Conservation (phyloP, 805 yeast genomes). For the Spencermartinsiella europaea region DNA sequence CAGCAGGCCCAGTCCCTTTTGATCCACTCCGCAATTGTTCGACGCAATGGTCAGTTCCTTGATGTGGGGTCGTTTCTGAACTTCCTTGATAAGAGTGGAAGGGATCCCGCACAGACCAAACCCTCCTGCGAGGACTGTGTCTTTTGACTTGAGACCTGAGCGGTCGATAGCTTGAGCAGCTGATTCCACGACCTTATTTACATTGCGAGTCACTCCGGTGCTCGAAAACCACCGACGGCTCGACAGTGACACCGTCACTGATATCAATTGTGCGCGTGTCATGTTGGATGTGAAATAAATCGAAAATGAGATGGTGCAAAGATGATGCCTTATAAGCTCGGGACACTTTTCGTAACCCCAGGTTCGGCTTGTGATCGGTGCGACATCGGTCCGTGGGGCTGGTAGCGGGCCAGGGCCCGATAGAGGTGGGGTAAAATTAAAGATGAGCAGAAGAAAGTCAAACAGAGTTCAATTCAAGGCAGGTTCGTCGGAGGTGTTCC, state of each 20-base stretch:
- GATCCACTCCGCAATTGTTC: slow-evolving; percentile 46
- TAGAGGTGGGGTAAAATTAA: too few species aligned
- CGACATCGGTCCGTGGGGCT: too few species aligned
- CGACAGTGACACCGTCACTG: neutral
- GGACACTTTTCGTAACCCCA: too few species aligned
- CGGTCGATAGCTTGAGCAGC: slow-evolving; percentile 7
- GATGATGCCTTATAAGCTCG: too few species aligned
- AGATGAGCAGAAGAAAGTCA: too few species aligned
- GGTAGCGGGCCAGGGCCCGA: too few species aligned
- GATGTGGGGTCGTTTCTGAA: slow-evolving; percentile 33
- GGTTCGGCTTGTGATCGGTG: too few species aligned
- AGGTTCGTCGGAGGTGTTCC: too few species aligned
- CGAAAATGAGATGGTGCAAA: too few species aligned
- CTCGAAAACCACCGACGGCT: neutral
- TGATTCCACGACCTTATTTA: slow-evolving; percentile 9
- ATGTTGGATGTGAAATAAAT: too few species aligned
- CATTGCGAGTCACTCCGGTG: neutral
- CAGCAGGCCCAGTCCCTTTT: slow-evolving; percentile 39
- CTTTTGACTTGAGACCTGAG: slow-evolving; percentile 21
- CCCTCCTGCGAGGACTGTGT: slow-evolving; percentile 43
- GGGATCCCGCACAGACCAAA: slow-evolving; percentile 48
- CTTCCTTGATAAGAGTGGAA: slow-evolving; percentile 39
- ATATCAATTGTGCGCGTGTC: neutral
- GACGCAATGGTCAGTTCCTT: slow-evolving; percentile 36
- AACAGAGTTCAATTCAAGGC: too few species aligned